Conservation (phyloP, 345 rosid species). For the Lagerstroemia speciosa region DNA sequence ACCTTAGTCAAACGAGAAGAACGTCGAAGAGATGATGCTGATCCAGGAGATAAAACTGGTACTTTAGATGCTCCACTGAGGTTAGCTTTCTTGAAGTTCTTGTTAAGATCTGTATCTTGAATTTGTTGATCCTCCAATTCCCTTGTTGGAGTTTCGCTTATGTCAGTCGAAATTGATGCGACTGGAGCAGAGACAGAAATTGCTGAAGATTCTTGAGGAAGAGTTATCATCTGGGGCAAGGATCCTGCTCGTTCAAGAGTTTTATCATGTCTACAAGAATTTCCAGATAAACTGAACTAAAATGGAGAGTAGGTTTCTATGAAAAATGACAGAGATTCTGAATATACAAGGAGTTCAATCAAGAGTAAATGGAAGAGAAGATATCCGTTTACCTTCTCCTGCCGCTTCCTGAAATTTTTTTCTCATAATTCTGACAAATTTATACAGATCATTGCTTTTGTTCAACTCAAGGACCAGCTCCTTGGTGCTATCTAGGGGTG, state of each 20-base stretch:
- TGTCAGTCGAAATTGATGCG: conserved; percentile 44
- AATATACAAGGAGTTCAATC: not conserved
- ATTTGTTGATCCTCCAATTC: conserved; percentile 22
- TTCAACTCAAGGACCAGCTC: conserved; percentile 70
- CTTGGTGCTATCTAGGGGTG: conserved; percentile 38
- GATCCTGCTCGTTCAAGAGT: conserved; percentile 24
- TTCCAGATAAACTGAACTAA: no score
- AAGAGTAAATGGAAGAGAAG: conserved; percentile 4
- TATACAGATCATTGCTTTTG: conserved; percentile 68
- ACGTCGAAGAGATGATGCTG: conserved; percentile 40
- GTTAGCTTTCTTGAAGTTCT: conserved; percentile 24
- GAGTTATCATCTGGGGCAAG: conserved; percentile 26
- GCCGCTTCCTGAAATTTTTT: conserved; percentile 62
- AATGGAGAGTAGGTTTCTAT: not conserved
- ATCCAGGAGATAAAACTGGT: conserved; percentile 35
- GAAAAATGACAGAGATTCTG: not conserved
- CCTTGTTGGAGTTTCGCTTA: conserved; percentile 42
- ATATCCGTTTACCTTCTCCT: conserved; percentile 32
- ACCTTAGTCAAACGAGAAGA: conserved; percentile 31
- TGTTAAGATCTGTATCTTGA: conserved; percentile 22
- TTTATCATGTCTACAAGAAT: not conserved
- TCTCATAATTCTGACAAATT: conserved; percentile 79
- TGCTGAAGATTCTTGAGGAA: conserved; percentile 43
- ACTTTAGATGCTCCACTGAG: conserved; percentile 22
- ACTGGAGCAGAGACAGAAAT: conserved; percentile 59